Evolutionary conservation across 495 filamentous ascomycete species (phyloP), one percentile per base, ranked within the genome.

Genomic region (Paragyromitra xinjiangensis): DNA sequence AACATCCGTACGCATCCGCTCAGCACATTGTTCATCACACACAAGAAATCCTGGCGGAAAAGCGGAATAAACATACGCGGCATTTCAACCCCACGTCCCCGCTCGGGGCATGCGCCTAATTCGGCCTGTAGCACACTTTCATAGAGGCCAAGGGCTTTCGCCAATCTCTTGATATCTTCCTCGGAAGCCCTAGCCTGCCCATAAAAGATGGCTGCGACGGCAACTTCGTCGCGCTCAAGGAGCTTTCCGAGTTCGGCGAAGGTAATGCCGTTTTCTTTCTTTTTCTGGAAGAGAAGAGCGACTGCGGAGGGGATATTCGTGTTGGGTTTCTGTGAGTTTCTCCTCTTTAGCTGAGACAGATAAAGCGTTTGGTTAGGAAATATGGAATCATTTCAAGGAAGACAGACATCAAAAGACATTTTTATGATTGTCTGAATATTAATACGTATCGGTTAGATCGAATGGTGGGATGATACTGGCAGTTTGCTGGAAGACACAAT

Each of bases 141-240:
- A 22, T 88, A 83, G 37, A 97, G 87, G 1, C 84, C 87, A 8
- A 99, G 89, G 2, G 93, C 81, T 16, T 85, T 80, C 8, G 93
- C 86, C 11, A 99, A 89, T 77, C 90, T 92, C 45, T 86, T 83
- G 70, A 95, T 89, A 80, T 98, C 95, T 74, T 92, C 92, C 0
- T 89, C 82, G 0, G 91, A 92, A 1, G 95, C 93, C 70, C 88
- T 89, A 5, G 94, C 91, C 82, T 98, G 94, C 48, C 95, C 94
- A 85, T 98, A 98, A 88, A 99, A 98, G 70, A 99, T 86, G 0
- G 95, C 95, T 1, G 95, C 95, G 1, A 93, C 88, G 29, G 94
- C 93, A 5, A 99, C 94, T 84, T 99, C 95, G 78, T 91, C 90
- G 63, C 95, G 93, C 12, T 91, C 92, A 55, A 98, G 88, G 29